These are phyloP conservation scores for Helichrysum umbraculigerum DNA, from an alignment of 129 eudicot genomes.

Conservation along the genomic window DNA sequence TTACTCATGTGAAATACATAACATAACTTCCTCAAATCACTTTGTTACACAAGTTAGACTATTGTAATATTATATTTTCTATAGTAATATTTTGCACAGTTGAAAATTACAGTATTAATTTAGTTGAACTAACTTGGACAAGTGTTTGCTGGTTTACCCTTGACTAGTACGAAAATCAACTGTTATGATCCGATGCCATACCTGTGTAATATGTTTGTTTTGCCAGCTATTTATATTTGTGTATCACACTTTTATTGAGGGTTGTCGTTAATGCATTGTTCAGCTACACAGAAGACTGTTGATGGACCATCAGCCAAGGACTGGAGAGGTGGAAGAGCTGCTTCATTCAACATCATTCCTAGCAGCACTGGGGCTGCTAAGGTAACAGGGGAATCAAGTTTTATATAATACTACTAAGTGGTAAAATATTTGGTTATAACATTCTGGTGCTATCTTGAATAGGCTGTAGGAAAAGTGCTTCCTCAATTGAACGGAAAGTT, in stretches of 20 bases:
- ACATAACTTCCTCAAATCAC: too few species aligned
- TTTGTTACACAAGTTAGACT: too few species aligned
- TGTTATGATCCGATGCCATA: background rate
- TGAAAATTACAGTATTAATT: too few species aligned
- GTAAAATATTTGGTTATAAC: background rate
- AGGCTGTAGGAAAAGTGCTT: slow-evolving; percentile 93
- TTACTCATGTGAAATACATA: too few species aligned
- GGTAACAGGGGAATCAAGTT: slow-evolving; percentile 30
- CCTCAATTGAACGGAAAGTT: slow-evolving; percentile 79
- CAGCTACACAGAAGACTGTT: slow-evolving; percentile 75
- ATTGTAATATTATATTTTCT: too few species aligned
- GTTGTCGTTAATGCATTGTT: background rate
- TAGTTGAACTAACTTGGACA: too few species aligned
- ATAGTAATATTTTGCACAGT: too few species aligned
- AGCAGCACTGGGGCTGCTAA: slow-evolving; percentile 83
- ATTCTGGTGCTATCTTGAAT: background rate
- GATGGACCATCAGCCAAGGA: slow-evolving; percentile 76
- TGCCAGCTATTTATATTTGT: background rate
- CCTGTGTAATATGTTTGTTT: background rate
- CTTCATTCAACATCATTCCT: slow-evolving; percentile 74
- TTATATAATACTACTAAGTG: background rate
- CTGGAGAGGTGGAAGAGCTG: slow-evolving; percentile 82
- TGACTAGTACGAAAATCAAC: too few species aligned
- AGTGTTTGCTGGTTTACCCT: too few species aligned
- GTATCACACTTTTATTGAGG: background rate